Evolutionary conservation across 495 filamentous ascomycete species (phyloP).

Genomic region (Cairneyella variabilis): DNA sequence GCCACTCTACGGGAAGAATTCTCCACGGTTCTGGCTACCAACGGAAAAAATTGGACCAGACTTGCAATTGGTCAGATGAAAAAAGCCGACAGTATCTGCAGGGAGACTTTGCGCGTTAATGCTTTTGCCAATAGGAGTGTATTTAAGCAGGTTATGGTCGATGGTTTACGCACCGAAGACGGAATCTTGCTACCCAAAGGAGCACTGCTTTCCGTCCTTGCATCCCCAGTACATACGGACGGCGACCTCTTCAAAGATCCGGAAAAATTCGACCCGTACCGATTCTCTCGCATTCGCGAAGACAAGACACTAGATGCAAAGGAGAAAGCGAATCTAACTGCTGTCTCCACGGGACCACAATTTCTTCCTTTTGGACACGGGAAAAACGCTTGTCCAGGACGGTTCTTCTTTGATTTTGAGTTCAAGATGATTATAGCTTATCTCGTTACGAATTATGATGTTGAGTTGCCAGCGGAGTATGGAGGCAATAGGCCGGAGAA

Average conservation of each 20-base stretch:
- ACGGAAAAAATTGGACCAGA: constrained; percentile 30
- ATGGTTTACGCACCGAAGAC: constrained; percentile 25
- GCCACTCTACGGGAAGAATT: constrained; percentile 32
- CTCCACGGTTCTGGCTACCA: constrained; percentile 8
- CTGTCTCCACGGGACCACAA: not conserved
- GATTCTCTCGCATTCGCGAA: constrained; percentile 28
- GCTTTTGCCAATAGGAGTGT: constrained; percentile 31
- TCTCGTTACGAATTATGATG: constrained; percentile 51
- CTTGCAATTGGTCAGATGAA: constrained; percentile 31
- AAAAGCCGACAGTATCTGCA: constrained; percentile 33
- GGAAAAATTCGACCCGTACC: constrained; percentile 32
- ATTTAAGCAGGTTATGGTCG: constrained; percentile 28
- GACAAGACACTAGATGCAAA: not conserved
- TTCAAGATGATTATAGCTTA: constrained; percentile 54
- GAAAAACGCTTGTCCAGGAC: constrained; percentile 42
- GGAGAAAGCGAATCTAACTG: not conserved
- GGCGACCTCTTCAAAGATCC: constrained; percentile 29
- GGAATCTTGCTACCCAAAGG: constrained; percentile 35
- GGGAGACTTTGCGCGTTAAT: constrained; percentile 37
- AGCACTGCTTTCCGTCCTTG: constrained; percentile 24
- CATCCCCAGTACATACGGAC: constrained; percentile 30
- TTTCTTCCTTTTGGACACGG: constrained; percentile 7
- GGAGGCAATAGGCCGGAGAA: constrained; percentile 27
- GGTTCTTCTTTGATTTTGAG: constrained; percentile 49
- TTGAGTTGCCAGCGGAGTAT: constrained; percentile 36